phyloP scores from a whole-genome alignment of 2,329 filamentous ascomycete species.

The Neonectria ditissima region DNA sequence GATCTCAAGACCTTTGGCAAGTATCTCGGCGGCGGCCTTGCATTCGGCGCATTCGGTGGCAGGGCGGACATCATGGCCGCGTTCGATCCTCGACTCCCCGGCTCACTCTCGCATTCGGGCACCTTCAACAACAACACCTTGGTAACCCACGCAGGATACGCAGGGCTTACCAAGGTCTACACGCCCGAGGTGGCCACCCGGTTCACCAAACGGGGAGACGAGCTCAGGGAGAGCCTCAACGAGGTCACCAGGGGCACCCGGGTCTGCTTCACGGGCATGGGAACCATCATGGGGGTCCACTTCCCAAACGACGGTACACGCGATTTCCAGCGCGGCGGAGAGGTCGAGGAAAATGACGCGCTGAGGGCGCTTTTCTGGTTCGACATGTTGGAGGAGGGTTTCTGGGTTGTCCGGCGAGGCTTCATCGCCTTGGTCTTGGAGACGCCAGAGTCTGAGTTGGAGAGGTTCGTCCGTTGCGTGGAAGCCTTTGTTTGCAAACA shows the following conservation, averaged over 20 bases:
- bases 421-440: slow-evolving; percentile 55
- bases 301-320: slow-evolving; percentile 48
- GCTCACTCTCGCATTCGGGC: slow-evolving; percentile 65
- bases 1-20: slow-evolving; percentile 76
- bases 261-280: slow-evolving; percentile 53
- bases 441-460: slow-evolving; percentile 54
- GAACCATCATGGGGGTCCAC: slow-evolving; percentile 53
- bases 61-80: slow-evolving; percentile 67
- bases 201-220: slow-evolving; percentile 49
- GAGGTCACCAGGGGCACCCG: slow-evolving; percentile 49
- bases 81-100: slow-evolving; percentile 62
- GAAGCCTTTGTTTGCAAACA: slow-evolving; percentile 49
- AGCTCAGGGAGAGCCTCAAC: slow-evolving; percentile 47
- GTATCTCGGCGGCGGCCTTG: slow-evolving; percentile 73
- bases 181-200: slow-evolving; percentile 47
- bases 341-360: slow-evolving; percentile 47
- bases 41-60: slow-evolving; percentile 76
- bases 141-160: slow-evolving; percentile 67
- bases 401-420: slow-evolving; percentile 57
- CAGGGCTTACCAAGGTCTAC: slow-evolving; percentile 52
- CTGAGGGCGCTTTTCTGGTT: slow-evolving; percentile 59
- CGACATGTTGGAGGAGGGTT: slow-evolving; percentile 59
- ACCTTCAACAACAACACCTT: slow-evolving; percentile 77
- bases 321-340: slow-evolving; percentile 44
- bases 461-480: slow-evolving; percentile 55